These are phyloP conservation scores for Mortierella sp. DNA, from an alignment of 371 early-diverging fungal species.

Conservation along the genomic window DNA sequence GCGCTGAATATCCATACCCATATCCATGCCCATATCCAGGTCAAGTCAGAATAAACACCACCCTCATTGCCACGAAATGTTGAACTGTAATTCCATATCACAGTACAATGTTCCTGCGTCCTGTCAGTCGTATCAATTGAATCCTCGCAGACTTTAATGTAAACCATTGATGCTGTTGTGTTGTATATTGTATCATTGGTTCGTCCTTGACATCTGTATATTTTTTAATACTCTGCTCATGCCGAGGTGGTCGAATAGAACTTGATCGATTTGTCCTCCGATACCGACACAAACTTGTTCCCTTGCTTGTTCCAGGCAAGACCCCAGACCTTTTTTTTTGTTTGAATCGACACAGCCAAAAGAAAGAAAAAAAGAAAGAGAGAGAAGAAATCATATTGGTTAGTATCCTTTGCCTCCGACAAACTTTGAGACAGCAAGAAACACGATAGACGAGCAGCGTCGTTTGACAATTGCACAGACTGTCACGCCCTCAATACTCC, in stretches of 20 bases:
- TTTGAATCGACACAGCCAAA: not conserved
- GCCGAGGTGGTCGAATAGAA: conserved; percentile 55
- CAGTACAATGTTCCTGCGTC: no score
- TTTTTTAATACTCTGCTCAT: conserved; percentile 8
- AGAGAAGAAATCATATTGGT: not conserved
- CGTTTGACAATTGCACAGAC: not conserved
- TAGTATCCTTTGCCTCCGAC: not conserved
- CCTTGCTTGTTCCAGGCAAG: conserved; percentile 86
- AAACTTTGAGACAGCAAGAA: not conserved
- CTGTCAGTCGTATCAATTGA: no score
- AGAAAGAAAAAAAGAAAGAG: no score
- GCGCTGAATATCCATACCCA: not conserved
- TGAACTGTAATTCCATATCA: no score
- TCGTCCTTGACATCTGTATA: not conserved
- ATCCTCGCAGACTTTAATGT: not conserved
- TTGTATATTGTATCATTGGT: not conserved
- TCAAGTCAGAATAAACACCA: no score
- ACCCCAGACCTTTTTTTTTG: conserved; percentile 76
- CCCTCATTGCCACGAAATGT: no score
- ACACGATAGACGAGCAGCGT: not conserved
- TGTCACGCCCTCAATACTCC: not conserved
- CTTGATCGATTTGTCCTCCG: conserved; percentile 75
- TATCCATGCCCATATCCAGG: no score
- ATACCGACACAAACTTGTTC: conserved; percentile 80
- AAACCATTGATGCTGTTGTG: not conserved